Percentiles rank a stretch among this genome's conserved stretches.
Conservation (phyloP, 2,329 filamentous ascomycete genomes). For the Onygenales sp. region DNA sequence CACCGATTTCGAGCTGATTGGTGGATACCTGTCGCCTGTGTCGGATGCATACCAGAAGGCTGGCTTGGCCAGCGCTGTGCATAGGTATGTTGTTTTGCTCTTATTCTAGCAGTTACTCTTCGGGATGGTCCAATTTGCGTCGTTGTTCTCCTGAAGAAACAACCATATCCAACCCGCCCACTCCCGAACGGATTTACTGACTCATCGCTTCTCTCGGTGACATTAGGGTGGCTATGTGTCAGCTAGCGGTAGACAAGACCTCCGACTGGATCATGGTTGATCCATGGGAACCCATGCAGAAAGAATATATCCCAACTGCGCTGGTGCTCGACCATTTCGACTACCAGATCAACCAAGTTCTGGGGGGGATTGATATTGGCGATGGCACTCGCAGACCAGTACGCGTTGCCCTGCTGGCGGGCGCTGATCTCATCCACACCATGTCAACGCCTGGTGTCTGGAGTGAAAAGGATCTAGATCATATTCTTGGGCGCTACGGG, state of each 20-base stretch:
- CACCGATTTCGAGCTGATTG: conserved; percentile 73
- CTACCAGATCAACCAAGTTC: conserved; percentile 72
- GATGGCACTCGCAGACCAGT: conserved; percentile 58
- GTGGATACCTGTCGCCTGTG: conserved; percentile 75
- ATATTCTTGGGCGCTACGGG: conserved; percentile 76
- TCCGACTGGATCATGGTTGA: conserved; percentile 79
- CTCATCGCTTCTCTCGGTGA: background rate
- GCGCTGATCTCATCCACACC: conserved; percentile 64
- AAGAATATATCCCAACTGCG: conserved; percentile 79
- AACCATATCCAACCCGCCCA: background rate
- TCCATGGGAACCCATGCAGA: conserved; percentile 78
- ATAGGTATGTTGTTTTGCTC: conserved; percentile 41
- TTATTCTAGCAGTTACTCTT: background rate
- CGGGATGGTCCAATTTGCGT: background rate
- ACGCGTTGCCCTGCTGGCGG: conserved; percentile 71
- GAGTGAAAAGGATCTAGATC: conserved; percentile 74
- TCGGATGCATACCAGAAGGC: conserved; percentile 70
- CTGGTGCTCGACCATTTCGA: conserved; percentile 86
- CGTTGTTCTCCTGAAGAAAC: too few species aligned
- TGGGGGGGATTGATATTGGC: conserved; percentile 61
- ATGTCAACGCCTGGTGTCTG: conserved; percentile 67
- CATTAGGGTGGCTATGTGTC: conserved; percentile 68
- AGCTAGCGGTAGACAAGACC: conserved; percentile 62
- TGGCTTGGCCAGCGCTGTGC: conserved; percentile 62
- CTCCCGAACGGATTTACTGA: background rate